Percentiles rank a stretch among this genome's conserved stretches.
These are phyloP conservation scores for Afroboletus lepidellus DNA, from an alignment of 1,284 basidiomycete genomes.

Conservation along the genomic window DNA sequence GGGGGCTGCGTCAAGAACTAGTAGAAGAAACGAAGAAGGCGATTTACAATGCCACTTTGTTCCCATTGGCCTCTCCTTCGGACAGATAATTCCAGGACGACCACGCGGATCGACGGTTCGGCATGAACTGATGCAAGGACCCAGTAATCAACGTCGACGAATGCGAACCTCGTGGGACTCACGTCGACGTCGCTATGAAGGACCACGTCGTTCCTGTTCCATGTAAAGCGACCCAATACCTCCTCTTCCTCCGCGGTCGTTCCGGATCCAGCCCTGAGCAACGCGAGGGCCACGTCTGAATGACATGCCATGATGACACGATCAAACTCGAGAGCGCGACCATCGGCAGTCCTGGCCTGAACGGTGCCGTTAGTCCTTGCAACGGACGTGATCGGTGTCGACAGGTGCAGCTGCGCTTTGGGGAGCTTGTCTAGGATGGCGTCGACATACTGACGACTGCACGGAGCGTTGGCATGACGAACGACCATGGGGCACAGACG, in stretches of 20 bases:
- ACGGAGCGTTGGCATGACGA: not conserved
- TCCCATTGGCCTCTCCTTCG: constrained; percentile 47
- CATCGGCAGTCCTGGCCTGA: constrained; percentile 44
- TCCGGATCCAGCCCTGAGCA: constrained; percentile 55
- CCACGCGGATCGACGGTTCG: constrained; percentile 57
- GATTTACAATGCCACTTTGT: constrained; percentile 65
- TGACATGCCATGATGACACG: constrained; percentile 80
- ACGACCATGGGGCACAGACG: not conserved
- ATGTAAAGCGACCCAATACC: constrained; percentile 60
- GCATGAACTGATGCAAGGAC: constrained; percentile 56
- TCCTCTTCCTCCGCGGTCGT: constrained; percentile 55
- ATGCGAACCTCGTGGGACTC: too few relatives aligned
- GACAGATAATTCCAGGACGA: constrained; percentile 79
- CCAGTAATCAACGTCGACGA: too few relatives aligned
- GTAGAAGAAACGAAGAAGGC: constrained; percentile 1
- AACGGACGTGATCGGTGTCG: constrained; percentile 52
- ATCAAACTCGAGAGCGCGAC: constrained; percentile 53
- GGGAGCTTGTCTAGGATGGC: constrained; percentile 56
- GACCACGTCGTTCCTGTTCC: constrained; percentile 71
- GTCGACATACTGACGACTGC: constrained; percentile 65
- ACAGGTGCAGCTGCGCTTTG: constrained; percentile 50
- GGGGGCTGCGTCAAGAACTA: not conserved
- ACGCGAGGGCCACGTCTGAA: constrained; percentile 62
- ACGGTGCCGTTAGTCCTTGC: constrained; percentile 28
- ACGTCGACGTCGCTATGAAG: constrained; percentile 67